phyloP scores from a whole-genome alignment of 257 asterid genomes.

The Solanum corneliomulleri region DNA sequence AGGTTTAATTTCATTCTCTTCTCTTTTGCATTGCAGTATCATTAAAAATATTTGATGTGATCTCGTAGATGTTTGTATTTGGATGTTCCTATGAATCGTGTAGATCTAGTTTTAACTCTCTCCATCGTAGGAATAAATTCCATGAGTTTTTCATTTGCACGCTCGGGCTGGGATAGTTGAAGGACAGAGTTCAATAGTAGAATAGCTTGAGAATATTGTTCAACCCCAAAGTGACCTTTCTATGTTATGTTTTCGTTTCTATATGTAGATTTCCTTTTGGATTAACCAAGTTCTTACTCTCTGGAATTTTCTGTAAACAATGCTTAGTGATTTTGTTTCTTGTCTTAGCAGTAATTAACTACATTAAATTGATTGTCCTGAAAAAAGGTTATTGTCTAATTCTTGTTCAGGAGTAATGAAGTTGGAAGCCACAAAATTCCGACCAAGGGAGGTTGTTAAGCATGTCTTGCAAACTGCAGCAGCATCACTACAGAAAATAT shows the following conservation, averaged over 20 bases:
- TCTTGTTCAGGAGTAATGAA: constrained; percentile 68
- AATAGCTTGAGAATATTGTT: neutral
- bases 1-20: constrained; percentile 15
- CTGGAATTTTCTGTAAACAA: neutral
- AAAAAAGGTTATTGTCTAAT: neutral
- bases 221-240: neutral
- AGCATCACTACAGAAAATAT: constrained; percentile 67
- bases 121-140: neutral
- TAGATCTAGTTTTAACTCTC: neutral
- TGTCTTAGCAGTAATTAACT: neutral
- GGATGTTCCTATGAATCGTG: neutral
- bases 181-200: neutral
- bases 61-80: neutral
- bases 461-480: constrained; percentile 92
- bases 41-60: neutral
- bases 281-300: neutral
- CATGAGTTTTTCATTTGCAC: neutral
- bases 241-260: neutral
- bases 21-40: neutral
- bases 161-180: neutral
- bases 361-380: neutral
- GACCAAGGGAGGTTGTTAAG: constrained; percentile 89
- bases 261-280: neutral
- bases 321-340: neutral
- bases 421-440: constrained; percentile 80